Percentiles rank a stretch among this genome's conserved stretches.
These are phyloP conservation scores for Fusarium tupiense DNA, from an alignment of 2,329 filamentous ascomycete species.

Conservation along the genomic window DNA sequence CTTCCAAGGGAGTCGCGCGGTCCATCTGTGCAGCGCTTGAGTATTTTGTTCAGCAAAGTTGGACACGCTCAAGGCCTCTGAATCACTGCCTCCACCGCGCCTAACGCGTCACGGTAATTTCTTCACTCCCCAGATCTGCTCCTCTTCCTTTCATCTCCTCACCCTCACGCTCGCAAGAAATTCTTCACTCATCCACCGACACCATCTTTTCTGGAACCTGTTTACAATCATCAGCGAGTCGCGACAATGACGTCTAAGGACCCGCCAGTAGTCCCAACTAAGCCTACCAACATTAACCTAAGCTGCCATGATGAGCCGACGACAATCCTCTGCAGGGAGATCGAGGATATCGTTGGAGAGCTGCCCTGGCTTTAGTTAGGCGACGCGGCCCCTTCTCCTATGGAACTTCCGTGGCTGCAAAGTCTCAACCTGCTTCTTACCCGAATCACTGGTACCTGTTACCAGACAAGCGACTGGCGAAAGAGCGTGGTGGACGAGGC, in stretches of 20 bases:
- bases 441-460: no score
- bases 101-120: no score
- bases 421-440: background rate
- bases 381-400: no score
- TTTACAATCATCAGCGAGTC: background rate
- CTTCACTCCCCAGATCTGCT: no score
- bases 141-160: no score
- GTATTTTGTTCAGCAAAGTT: background rate
- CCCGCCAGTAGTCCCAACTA: no score
- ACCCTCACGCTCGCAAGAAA: no score
- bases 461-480: background rate
- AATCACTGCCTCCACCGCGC: background rate
- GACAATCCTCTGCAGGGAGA: background rate
- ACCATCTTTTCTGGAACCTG: background rate
- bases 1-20: fast-evolving
- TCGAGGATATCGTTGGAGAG: background rate
- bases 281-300: no score
- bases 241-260: background rate
- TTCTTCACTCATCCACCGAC: background rate
- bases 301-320: no score
- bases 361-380: background rate
- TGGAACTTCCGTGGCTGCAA: background rate
- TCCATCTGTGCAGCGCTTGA: no score
- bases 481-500: background rate
- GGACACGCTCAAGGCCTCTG: background rate